These are phyloP conservation scores for Fusarium sp. DNA, from an alignment of 2,329 filamentous ascomycete species.

Conservation along the genomic window DNA sequence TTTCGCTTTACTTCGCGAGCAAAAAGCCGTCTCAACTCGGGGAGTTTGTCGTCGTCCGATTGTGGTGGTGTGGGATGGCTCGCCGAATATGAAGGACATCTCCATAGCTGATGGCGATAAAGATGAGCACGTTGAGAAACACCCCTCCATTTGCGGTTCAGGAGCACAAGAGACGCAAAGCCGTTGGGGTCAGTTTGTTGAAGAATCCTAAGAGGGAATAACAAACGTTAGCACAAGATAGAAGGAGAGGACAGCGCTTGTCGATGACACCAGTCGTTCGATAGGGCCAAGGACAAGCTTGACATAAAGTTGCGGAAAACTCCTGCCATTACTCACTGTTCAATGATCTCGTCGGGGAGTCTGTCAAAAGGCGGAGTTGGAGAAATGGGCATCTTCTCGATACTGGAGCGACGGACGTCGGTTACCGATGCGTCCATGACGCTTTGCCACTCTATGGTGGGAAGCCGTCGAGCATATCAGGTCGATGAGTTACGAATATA, in stretches of 20 bases:
- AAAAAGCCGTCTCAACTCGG: slow-evolving; percentile 70
- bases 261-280: not conserved
- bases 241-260: not conserved
- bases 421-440: slow-evolving; percentile 44
- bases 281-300: not conserved
- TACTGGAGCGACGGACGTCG: slow-evolving; percentile 45
- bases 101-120: slow-evolving; percentile 68
- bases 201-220: slow-evolving; percentile 61
- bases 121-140: slow-evolving; percentile 70
- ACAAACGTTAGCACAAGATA: slow-evolving; percentile 25
- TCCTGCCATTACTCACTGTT: slow-evolving; percentile 61
- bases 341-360: slow-evolving; percentile 73
- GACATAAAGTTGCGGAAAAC: not conserved
- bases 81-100: slow-evolving; percentile 66
- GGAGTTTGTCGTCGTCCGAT: slow-evolving; percentile 60
- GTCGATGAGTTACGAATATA: not conserved
- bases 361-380: slow-evolving; percentile 57
- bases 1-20: slow-evolving; percentile 76
- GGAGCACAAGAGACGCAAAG: slow-evolving; percentile 71
- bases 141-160: slow-evolving; percentile 71
- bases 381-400: slow-evolving; percentile 45
- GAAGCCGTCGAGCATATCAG: slow-evolving; percentile 37
- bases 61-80: slow-evolving; percentile 54
- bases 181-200: slow-evolving; percentile 66
- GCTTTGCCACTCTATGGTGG: slow-evolving; percentile 38